Conservation (phyloP, 768 basidiomycete genomes). For the Cystoderma amianthinum region DNA sequence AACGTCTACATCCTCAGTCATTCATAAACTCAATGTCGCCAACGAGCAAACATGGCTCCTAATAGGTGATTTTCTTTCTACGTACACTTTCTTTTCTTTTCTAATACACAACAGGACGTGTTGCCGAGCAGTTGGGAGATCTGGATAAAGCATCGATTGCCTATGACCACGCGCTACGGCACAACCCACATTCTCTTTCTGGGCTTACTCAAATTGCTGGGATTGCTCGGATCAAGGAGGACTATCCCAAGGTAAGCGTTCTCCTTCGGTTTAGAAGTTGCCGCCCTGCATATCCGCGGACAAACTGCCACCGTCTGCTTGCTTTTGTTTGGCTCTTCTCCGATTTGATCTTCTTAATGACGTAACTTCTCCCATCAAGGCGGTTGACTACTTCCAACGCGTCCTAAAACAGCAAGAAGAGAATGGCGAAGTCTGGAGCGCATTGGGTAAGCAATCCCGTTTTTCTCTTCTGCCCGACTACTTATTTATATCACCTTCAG, state of each 20-base stretch:
- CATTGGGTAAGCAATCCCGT: slow-evolving; percentile 55
- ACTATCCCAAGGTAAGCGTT: slow-evolving; percentile 82
- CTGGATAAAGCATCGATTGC: slow-evolving; percentile 87
- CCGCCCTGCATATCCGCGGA: slow-evolving; percentile 28
- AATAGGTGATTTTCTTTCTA: too few species aligned
- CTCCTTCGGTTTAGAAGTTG: slow-evolving; percentile 12
- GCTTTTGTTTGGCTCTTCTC: slow-evolving; percentile 19
- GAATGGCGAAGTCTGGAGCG: slow-evolving; percentile 98
- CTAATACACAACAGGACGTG: slow-evolving; percentile 86
- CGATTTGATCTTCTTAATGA: slow-evolving; percentile 29
- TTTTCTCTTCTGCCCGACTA: slow-evolving; percentile 8
- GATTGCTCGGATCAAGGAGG: slow-evolving; percentile 95
- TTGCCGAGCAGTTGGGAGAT: slow-evolving; percentile 94
- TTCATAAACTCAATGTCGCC: slow-evolving; percentile 74
- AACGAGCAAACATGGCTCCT: slow-evolving; percentile 96
- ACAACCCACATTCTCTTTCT: slow-evolving; percentile 86
- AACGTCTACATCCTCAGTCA: slow-evolving; percentile 33
- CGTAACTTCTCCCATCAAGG: slow-evolving; percentile 47
- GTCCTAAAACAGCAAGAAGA: slow-evolving; percentile 87
- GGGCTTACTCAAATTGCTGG: slow-evolving; percentile 93
- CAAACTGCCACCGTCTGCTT: slow-evolving; percentile 12
- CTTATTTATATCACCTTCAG: slow-evolving; percentile 28
- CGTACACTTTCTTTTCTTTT: too few species aligned
- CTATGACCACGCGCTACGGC: slow-evolving; percentile 93
- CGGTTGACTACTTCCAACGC: slow-evolving; percentile 94